A percentile compares a stretch with the other conserved stretches of the same genome.
Conservation (phyloP, 176 grass and related monocot species). For the Carex kokanica region DNA sequence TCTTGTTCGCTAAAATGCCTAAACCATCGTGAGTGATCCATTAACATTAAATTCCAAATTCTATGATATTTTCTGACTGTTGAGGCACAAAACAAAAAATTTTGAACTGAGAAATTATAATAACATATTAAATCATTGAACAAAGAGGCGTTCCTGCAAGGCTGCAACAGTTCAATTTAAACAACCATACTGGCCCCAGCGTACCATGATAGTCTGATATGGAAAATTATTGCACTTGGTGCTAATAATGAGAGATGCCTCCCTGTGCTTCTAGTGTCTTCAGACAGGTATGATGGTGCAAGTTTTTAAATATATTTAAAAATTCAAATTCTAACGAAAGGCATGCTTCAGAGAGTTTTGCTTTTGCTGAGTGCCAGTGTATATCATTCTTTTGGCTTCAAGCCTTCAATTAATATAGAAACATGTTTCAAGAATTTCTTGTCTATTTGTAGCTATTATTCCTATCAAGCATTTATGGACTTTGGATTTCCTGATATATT, state of each 20-base stretch:
- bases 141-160: background rate
- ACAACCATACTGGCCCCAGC: slow-evolving; percentile 53
- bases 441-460: no score
- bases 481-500: no score
- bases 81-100: background rate
- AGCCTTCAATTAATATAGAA: background rate
- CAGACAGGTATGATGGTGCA: slow-evolving; percentile 58
- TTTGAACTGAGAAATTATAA: background rate
- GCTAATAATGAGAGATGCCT: slow-evolving; percentile 80
- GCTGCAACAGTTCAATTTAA: background rate
- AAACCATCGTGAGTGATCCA: background rate
- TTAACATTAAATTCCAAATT: slow-evolving; percentile 2
- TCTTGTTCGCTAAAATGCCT: background rate
- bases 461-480: no score
- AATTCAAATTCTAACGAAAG: background rate
- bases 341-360: background rate
- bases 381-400: background rate
- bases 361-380: background rate
- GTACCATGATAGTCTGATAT: slow-evolving; percentile 94
- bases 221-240: slow-evolving; percentile 78
- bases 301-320: background rate
- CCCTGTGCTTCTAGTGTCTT: slow-evolving; percentile 74
- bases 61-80: background rate
- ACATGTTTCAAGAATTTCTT: slow-evolving; percentile 3
- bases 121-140: background rate